Conservation (phyloP, 768 basidiomycete genomes). For the Lactarius sanguifluus region DNA sequence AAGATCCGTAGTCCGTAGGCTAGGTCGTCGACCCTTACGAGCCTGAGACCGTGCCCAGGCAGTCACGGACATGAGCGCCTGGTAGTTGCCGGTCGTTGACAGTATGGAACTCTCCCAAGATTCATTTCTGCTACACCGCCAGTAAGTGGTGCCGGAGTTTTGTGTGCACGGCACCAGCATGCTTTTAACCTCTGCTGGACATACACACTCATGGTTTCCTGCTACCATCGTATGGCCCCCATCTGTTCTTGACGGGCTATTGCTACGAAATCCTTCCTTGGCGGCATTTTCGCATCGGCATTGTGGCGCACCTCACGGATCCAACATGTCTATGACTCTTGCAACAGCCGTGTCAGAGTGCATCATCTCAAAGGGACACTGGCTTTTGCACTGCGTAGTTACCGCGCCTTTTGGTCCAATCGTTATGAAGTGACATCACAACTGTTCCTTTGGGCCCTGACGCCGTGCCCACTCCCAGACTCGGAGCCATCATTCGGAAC, state of each 20-base stretch:
- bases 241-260: background rate
- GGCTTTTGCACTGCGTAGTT: background rate
- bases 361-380: background rate
- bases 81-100: conserved; percentile 8
- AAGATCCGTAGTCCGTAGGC: background rate
- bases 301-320: conserved; percentile 1
- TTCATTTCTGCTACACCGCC: conserved; percentile 2
- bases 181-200: conserved; percentile 16
- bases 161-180: conserved; percentile 3
- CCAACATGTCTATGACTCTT: conserved; percentile 8
- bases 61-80: conserved; percentile 12
- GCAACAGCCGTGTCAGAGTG: background rate
- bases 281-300: background rate
- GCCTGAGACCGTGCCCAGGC: background rate
- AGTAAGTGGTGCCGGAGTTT: background rate
- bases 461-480: background rate
- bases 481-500: conserved; percentile 9
- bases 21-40: background rate
- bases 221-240: no score
- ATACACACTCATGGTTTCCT: background rate
- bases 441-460: background rate
- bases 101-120: conserved; percentile 1
- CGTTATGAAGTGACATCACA: conserved; percentile 1
- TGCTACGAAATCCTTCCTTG: background rate
- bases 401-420: background rate